Conservation (phyloP, 768 basidiomycete genomes). For the Trametes meyenii region DNA sequence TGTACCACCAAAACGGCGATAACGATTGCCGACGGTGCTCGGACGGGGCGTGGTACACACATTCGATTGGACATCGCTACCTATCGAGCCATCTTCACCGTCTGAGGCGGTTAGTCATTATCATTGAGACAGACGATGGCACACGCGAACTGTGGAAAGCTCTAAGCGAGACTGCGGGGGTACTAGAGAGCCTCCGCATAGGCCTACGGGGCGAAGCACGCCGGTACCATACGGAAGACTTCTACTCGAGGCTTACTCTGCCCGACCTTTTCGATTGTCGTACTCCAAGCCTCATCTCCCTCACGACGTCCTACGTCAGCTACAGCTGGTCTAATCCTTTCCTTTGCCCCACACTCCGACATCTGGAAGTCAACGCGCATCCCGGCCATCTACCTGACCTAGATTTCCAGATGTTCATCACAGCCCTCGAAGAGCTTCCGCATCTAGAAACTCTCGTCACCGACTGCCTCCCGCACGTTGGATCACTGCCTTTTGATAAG, state of each 20-base stretch:
- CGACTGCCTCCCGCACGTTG: not conserved
- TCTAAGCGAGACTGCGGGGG: not conserved
- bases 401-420: not conserved
- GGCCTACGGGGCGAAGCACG: slow-evolving; percentile 1
- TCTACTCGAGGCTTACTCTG: not conserved
- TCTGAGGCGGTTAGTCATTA: not conserved
- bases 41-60: not conserved
- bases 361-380: not conserved
- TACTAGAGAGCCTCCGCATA: slow-evolving; percentile 2
- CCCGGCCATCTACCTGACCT: not conserved
- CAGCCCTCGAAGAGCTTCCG: not conserved
- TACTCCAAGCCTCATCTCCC: slow-evolving; percentile 1
- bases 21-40: not conserved
- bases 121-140: not conserved
- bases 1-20: not conserved
- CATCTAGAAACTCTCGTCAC: not conserved
- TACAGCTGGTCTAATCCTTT: slow-evolving; percentile 4
- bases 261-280: not conserved
- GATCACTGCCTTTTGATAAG: not conserved
- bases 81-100: not conserved
- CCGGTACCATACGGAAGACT: not conserved
- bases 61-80: not conserved
- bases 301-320: slow-evolving; percentile 2
- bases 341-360: not conserved
- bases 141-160: not conserved